Evolutionary conservation across 2,329 filamentous ascomycete genomes (phyloP), one percentile per base, ranked within the genome.

Genomic region (Pyrenophora tritici-repentis): DNA sequence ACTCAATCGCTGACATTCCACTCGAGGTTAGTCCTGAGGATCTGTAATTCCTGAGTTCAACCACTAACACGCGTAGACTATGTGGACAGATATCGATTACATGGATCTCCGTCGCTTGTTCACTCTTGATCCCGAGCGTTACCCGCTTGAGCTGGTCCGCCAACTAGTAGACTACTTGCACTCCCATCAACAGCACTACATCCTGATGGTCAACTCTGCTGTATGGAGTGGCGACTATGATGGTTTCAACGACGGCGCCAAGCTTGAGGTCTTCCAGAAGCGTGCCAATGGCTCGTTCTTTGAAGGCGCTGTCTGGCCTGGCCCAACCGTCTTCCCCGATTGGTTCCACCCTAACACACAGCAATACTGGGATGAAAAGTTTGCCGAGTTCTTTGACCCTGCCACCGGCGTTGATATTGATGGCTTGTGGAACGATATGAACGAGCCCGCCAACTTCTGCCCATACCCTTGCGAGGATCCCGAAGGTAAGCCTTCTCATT

Each of bases 121-220:
- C 65, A 85, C 84, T 0, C 73, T 87, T 1, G 87, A 89, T 54
- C 83, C 84, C 0, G 78, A 85, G 6, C 76, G 86, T 26, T 90
- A 85, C 63, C 83, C 86, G 0, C 68, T 88, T 10, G 58, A 78
- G 1, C 77, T 80, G 66, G 81, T 90, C 73, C 84, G 83, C 33
- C 80, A 86, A 55, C 73, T 91, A 1, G 84, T 88, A 16, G 77
- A 82, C 38, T 82, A 87, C 33, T 78, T 93, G 0, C 88, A 91
- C 61, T 72, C 73, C 2, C 80, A 85, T 54, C 73, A 88, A 36
- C 88, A 90, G 67, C 82, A 89, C 45, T 89, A 89, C 58, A 81
- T 90, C 36, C 76, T 92, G 45, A 94, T 93, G 88, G 88, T 93
- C 0, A 89, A 93, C 62, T 86, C 87, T 0, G 85, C 86, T 12